Conservation (phyloP, 345 rosid genomes). For the Brassica carinata region DNA sequence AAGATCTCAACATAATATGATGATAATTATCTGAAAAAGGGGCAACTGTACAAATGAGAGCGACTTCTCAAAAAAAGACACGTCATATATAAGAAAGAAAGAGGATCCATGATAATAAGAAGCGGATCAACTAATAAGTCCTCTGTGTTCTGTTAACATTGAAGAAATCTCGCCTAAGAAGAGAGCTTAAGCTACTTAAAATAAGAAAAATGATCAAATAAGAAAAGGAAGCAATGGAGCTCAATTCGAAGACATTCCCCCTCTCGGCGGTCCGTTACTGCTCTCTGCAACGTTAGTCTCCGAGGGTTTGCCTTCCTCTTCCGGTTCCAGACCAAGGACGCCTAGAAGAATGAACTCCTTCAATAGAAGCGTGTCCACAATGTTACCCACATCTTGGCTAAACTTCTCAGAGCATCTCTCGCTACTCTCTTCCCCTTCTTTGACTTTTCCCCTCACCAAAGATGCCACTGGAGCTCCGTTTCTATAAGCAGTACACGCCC, state of each 20-base stretch:
- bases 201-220: neutral
- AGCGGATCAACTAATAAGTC: neutral
- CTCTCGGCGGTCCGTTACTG: conserved; percentile 31
- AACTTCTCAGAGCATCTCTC: conserved; percentile 49
- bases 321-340: conserved; percentile 37
- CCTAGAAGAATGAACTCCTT: conserved; percentile 58
- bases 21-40: too few relatives aligned
- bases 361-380: conserved; percentile 44
- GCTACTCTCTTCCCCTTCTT: conserved; percentile 52
- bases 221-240: neutral
- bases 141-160: neutral
- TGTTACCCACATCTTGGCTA: conserved; percentile 45
- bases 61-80: neutral
- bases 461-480: conserved; percentile 73
- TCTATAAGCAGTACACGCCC: conserved; percentile 73
- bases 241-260: conserved; percentile 33
- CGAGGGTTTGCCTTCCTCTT: conserved; percentile 22
- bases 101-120: neutral
- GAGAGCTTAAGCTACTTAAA: neutral
- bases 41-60: neutral
- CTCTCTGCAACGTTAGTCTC: conserved; percentile 28
- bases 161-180: conserved; percentile 1
- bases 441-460: conserved; percentile 58
- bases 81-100: neutral
- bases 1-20: too few relatives aligned